phyloP scores from a whole-genome alignment of 2,329 filamentous ascomycete genomes.

The Gliomastix tumulicola region DNA sequence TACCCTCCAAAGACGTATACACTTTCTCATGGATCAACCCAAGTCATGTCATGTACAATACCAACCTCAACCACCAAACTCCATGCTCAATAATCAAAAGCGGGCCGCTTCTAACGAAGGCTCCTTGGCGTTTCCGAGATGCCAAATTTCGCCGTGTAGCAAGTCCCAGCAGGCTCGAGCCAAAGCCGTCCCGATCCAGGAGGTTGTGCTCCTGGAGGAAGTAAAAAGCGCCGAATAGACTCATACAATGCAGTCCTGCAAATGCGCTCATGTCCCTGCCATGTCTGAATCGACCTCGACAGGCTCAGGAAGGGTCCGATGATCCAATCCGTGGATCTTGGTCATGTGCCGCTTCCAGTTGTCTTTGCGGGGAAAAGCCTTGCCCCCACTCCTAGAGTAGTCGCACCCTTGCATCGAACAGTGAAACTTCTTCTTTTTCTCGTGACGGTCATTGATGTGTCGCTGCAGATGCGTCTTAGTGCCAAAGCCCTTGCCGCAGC shows the following conservation, averaged over 20 bases:
- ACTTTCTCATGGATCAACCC: no score
- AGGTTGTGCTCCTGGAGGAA: neutral
- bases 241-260: neutral
- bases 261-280: constrained; percentile 8
- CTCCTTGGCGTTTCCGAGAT: neutral
- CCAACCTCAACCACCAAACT: neutral
- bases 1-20: no score
- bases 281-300: constrained; percentile 31
- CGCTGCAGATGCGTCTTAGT: constrained; percentile 56
- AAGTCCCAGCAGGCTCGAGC: neutral
- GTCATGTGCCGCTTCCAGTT: constrained; percentile 58
- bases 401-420: constrained; percentile 47
- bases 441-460: constrained; percentile 55
- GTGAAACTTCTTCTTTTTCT: constrained; percentile 53
- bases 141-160: no score
- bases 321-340: constrained; percentile 47
- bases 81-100: no score
- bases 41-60: no score
- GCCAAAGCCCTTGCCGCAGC: constrained; percentile 50
- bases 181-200: neutral
- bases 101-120: no score
- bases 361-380: constrained; percentile 54
- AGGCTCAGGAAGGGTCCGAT: constrained; percentile 29
- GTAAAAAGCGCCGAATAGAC: no score
- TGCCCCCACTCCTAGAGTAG: constrained; percentile 49